phyloP scores from a whole-genome alignment of 345 rosid species.

The Arabidopsis arenosa region DNA sequence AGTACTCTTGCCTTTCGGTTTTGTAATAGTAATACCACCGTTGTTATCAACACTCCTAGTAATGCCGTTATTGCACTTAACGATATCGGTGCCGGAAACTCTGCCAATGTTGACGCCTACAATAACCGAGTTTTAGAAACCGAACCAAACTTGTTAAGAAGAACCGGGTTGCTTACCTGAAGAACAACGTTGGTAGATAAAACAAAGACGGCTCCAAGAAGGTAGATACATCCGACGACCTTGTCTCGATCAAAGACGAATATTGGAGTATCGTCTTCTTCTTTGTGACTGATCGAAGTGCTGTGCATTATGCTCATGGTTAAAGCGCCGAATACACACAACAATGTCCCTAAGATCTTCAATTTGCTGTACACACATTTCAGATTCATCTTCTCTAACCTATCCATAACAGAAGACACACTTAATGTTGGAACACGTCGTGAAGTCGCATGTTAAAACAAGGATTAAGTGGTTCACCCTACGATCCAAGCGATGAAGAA shows the following conservation, averaged over 20 bases:
- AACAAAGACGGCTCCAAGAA: constrained; percentile 70
- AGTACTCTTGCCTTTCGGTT: constrained; percentile 44
- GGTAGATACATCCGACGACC: constrained; percentile 77
- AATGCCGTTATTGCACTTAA: constrained; percentile 73
- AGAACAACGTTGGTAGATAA: constrained; percentile 70
- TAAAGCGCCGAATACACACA: constrained; percentile 83
- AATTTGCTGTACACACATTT: constrained; percentile 72
- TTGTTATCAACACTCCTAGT: constrained; percentile 70
- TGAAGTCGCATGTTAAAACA: not conserved
- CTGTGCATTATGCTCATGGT: constrained; percentile 85
- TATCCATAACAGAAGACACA: constrained; percentile 38
- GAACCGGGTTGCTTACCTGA: constrained; percentile 54
- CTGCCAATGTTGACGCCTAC: constrained; percentile 71
- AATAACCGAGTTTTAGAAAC: constrained; percentile 1
- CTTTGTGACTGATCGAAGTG: constrained; percentile 40
- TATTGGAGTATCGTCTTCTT: constrained; percentile 10
- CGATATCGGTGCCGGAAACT: constrained; percentile 93
- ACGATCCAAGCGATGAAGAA: constrained; percentile 81
- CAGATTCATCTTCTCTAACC: constrained; percentile 74
- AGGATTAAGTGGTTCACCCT: constrained; percentile 48
- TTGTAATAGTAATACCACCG: constrained; percentile 52
- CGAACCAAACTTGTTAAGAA: not conserved
- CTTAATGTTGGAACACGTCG: constrained; percentile 1
- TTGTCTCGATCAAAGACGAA: constrained; percentile 56
- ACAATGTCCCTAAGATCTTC: constrained; percentile 74